Evolutionary conservation across 23 red algal genomes (phyloP).

Genomic region (Gracilaria gracilis): DNA sequence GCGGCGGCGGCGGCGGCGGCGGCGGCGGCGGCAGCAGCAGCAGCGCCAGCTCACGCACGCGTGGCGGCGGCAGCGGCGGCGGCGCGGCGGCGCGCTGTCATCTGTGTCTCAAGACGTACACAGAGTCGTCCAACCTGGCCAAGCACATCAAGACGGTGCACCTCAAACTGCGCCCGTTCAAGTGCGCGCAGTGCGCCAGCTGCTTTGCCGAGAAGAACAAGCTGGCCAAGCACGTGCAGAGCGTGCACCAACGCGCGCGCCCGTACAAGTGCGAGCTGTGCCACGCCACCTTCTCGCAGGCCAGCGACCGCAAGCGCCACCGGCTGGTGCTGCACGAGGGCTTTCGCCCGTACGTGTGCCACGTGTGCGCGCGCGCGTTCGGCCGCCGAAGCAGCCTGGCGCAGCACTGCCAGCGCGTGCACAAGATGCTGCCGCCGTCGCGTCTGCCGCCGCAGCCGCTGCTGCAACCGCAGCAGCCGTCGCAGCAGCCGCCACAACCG

Average conservation of each 20-base stretch:
- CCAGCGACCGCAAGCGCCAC: conserved; percentile 69
- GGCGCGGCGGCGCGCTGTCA: background rate
- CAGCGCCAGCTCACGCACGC: too few relatives aligned
- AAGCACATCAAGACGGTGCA: conserved; percentile 78
- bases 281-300: conserved; percentile 60
- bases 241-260: conserved; percentile 62
- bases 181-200: conserved; percentile 39
- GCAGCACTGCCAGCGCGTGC: conserved; percentile 71
- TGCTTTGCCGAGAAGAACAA: conserved; percentile 75
- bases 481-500: too few relatives aligned
- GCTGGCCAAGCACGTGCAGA: conserved; percentile 71
- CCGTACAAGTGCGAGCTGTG: conserved; percentile 71
- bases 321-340: conserved; percentile 56
- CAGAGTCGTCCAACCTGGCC: conserved; percentile 63
- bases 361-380: conserved; percentile 58
- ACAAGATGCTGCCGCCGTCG: conserved; percentile 19
- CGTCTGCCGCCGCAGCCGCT: background rate
- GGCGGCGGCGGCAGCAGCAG: background rate
- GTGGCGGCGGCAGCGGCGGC: too few relatives aligned
- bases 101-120: conserved; percentile 67
- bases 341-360: conserved; percentile 57
- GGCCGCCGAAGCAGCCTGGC: conserved; percentile 57
- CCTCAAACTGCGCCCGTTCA: conserved; percentile 75
- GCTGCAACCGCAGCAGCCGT: background rate
- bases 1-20: too few relatives aligned